Base-by-base conservation (phyloP, 768 basidiomycete species). In the Lactarius akahatsu region DNA sequence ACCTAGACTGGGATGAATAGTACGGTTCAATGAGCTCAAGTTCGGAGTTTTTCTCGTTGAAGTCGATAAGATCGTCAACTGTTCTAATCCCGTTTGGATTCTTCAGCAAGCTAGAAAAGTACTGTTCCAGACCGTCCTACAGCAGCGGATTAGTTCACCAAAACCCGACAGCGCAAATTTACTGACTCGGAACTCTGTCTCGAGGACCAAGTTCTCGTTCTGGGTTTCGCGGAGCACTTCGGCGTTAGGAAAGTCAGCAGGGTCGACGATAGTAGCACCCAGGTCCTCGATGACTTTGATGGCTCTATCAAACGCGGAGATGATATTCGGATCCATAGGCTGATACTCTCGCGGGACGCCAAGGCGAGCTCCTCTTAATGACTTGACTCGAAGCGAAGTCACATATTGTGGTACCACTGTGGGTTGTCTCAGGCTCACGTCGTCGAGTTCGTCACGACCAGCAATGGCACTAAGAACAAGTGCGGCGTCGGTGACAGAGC, bases 111-210 rank as follows among this genome's bases (percentile, higher is more conserved):
- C 71, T 76, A 28, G 79, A 69, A 30, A 82, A 81, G 63, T 83
- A 88, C 30, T 75, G 74, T 63, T 83, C 79, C 26, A 89, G 65
- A 64, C 57, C 59, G 4, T 56, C 34, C 58, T 47, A 26, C 6
- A 18, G 26, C 50, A n/a, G 40, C 26, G 30, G 23, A n/a, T 28
- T 13, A 30, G 8, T 43, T n/a, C 28, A 34, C 20, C 38, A 30
- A 20, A 32, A 28, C 54, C 13, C 4, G 15, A 40, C 8, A 41
- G 32, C 18, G 5, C 34, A 11, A 4, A 57, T 36, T 7, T 7
- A 64, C 72, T 50, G 58, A 83, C 87, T 80, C 86, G 89, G 76
- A 89, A 85, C 68, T 89, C 86, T 0, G 78, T 76, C 13, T 77
- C 70, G n/a, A 85, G 68, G 2, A 88, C 87, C 18, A 84, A 73